These are phyloP conservation scores for Saturnispora diversa DNA, from an alignment of 805 yeast genomes.

Conservation along the genomic window DNA sequence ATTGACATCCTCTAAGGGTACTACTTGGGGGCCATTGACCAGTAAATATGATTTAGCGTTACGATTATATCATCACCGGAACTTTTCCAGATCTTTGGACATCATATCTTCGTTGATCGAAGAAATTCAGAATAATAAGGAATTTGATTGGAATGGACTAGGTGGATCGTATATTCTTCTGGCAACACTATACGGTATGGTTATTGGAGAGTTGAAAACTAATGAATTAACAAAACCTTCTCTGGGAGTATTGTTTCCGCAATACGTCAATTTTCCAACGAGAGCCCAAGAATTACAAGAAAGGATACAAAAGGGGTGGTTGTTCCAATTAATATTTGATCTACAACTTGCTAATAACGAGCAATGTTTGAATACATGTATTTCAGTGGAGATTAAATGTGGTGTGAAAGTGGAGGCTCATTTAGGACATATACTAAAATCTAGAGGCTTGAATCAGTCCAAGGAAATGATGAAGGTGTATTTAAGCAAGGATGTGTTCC, in stretches of 20 bases:
- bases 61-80: slow-evolving; percentile 6
- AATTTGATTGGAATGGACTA: background rate
- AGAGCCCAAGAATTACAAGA: background rate
- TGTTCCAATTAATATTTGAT: slow-evolving; percentile 6
- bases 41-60: slow-evolving; percentile 3
- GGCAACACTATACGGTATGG: background rate
- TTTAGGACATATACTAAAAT: slow-evolving; percentile 6
- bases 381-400: slow-evolving; percentile 1
- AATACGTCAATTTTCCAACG: background rate
- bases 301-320: background rate
- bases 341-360: slow-evolving; percentile 2
- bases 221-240: background rate
- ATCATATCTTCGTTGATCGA: background rate
- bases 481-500: background rate
- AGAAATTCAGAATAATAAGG: background rate
- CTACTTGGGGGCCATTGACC: background rate
- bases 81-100: slow-evolving; percentile 4
- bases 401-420: slow-evolving; percentile 9
- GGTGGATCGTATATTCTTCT: slow-evolving; percentile 1
- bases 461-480: slow-evolving; percentile 2
- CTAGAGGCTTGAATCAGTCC: slow-evolving; percentile 1
- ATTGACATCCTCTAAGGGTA: slow-evolving; percentile 2
- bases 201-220: background rate
- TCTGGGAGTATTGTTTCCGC: background rate
- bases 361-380: background rate